phyloP scores from a whole-genome alignment of 768 basidiomycete species.

The Lactarius pseudohatsudake region DNA sequence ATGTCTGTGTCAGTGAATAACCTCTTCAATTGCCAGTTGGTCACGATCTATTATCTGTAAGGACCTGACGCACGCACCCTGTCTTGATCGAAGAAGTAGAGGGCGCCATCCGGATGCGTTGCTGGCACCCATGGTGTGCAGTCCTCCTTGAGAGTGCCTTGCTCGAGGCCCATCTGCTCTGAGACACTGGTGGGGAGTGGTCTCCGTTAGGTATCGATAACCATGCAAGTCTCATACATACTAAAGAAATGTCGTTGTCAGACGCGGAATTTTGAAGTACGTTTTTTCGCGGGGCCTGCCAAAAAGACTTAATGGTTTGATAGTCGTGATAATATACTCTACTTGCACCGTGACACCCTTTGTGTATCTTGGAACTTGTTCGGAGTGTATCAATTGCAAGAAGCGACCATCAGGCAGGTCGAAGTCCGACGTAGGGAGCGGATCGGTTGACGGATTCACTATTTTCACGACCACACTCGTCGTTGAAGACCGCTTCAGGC shows the following conservation, averaged over 20 bases:
- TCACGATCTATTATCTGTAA: not conserved
- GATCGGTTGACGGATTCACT: conserved; percentile 10
- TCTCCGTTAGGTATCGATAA: not conserved
- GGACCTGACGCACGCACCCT: conserved; percentile 16
- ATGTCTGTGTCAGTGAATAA: conserved; percentile 56
- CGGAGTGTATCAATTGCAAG: conserved; percentile 8
- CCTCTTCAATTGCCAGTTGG: conserved; percentile 35
- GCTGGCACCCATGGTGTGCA: conserved; percentile 41
- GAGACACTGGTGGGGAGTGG: not conserved
- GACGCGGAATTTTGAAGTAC: not conserved
- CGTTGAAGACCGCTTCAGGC: conserved; percentile 1
- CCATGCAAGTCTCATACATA: not conserved
- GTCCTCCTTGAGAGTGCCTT: not conserved
- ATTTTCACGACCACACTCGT: not conserved
- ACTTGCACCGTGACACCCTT: conserved; percentile 15
- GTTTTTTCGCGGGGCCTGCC: conserved; percentile 10
- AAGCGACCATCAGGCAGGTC: conserved; percentile 3
- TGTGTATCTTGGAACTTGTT: conserved; percentile 21
- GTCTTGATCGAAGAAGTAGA: not conserved
- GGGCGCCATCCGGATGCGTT: not conserved
- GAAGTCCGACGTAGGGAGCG: not conserved
- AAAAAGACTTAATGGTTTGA: not conserved
- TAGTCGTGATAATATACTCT: not conserved
- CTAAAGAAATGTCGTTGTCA: conserved; percentile 17
- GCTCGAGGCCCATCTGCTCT: not conserved